Base-by-base conservation (phyloP, 2,329 filamentous ascomycete species). In the Leptographium flavum region DNA sequence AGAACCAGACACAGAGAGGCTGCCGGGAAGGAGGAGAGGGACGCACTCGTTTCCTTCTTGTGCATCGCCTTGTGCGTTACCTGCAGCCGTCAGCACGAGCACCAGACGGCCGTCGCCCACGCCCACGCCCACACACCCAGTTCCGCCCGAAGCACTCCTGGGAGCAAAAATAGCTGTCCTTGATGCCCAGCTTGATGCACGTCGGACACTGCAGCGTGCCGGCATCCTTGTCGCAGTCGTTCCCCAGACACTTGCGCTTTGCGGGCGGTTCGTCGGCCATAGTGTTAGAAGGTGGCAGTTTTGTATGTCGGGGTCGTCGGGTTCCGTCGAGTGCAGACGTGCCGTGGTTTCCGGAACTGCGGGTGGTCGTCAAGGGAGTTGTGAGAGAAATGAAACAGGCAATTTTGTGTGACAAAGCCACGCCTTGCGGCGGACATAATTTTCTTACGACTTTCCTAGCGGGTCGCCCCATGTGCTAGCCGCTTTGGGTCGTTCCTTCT, bases 131-230 rank as follows among this genome's bases (percentile, higher is more conserved):
- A 42, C 45, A 4, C 15, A 96, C 92, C 92, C 92, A 98, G 70
- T 87, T 98, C 64, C 80, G 82, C 73, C 95, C 96, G 69, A 98
- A 98, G 71, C 92, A 98, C 56, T 96, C 92, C 64, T 98, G 92
- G 25, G 87, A 87, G 70, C 92, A 98, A 68, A 96, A 98, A 66
- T 80, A 95, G 68, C 87, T 94, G 58, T 92, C 86, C 60, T 88
- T 79, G 56, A 80, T 81, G 45, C 83, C 85, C 38, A 88, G 69
- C 66, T 94, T 95, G 57, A 95, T 73, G 62, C 92, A 98, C 42
- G 86, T 96, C 45, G 92, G 92, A 64, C 92, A 98, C 63, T 96
- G 88, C 39, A 98, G 69, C 45, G 80, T 71, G 49, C 86, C 81
- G 47, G 88, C 88, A 52, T 90, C 81, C 52, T 95, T 94, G 35